Evolutionary conservation across 169 alveolate species (phyloP).

Genomic region (Eimeria tenella): DNA sequence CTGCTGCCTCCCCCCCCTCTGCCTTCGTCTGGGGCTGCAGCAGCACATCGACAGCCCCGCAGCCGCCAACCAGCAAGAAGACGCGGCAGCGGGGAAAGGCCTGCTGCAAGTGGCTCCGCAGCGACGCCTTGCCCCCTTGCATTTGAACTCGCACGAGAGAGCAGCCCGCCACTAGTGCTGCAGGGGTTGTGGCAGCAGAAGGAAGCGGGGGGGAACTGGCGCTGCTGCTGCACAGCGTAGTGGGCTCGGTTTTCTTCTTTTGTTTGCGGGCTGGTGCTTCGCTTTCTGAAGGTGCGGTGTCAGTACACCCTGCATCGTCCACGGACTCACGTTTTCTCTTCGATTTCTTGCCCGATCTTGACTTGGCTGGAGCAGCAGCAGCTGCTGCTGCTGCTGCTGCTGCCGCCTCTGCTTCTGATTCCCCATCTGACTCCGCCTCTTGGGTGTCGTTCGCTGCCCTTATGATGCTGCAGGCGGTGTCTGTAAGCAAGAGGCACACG

Average conservation of each 20-base stretch:
- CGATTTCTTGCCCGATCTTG: not conserved
- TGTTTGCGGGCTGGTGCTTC: not conserved
- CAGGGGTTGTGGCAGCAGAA: not conserved
- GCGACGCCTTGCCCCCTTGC: not conserved
- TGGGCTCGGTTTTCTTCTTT: not conserved
- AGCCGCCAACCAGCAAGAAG: constrained; percentile 16
- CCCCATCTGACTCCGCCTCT: constrained; percentile 29
- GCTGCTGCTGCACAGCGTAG: not conserved
- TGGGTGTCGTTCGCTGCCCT: not conserved
- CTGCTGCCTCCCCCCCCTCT: not conserved
- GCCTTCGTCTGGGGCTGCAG: not conserved
- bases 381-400: constrained; percentile 17
- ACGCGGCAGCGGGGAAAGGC: constrained; percentile 23
- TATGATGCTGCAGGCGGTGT: constrained; percentile 17
- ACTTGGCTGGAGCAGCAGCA: constrained; percentile 18
- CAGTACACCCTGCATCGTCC: not conserved
- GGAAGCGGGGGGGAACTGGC: not conserved
- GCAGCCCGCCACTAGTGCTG: not conserved
- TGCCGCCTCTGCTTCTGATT: constrained; percentile 11
- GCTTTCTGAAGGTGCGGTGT: not conserved
- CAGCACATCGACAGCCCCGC: constrained; percentile 44
- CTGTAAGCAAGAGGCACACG: not conserved
- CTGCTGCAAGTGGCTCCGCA: not conserved
- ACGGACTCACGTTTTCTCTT: not conserved
- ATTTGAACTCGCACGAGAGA: not conserved